Percentiles rank a stretch among this genome's conserved stretches.
Conservation (phyloP, 2,329 filamentous ascomycete genomes). For the Aspergillus aculeatinus region DNA sequence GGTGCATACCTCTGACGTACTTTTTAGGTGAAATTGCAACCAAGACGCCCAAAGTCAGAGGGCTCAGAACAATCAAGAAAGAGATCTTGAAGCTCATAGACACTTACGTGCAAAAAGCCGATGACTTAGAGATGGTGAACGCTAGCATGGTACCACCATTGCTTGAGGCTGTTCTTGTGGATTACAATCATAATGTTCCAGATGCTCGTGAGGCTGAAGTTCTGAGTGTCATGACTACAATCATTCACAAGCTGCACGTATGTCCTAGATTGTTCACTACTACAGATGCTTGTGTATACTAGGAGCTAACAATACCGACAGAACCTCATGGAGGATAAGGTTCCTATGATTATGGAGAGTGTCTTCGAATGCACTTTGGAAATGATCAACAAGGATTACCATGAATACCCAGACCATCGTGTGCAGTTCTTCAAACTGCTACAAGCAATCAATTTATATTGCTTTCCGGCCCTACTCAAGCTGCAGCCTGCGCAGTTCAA, state of each 20-base stretch:
- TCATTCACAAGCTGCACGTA: conserved; percentile 95
- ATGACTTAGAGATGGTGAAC: conserved; percentile 90
- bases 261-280: conserved; percentile 43
- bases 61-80: conserved; percentile 96
- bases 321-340: conserved; percentile 96
- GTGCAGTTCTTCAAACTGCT: conserved; percentile 99
- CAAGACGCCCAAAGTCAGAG: conserved; percentile 95
- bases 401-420: conserved; percentile 95
- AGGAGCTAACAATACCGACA: conserved; percentile 39
- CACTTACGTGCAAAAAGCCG: conserved; percentile 96
- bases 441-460: conserved; percentile 92
- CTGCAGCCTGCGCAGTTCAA: conserved; percentile 97
- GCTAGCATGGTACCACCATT: conserved; percentile 94
- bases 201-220: conserved; percentile 96
- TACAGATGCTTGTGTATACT: neutral
- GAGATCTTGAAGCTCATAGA: conserved; percentile 98
- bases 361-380: conserved; percentile 97
- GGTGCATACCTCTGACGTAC: conserved; percentile 17
- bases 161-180: conserved; percentile 86
- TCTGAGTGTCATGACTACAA: conserved; percentile 93
- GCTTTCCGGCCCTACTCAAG: conserved; percentile 91
- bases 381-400: conserved; percentile 99
- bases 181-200: conserved; percentile 96
- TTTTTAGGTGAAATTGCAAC: conserved; percentile 78
- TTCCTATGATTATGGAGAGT: conserved; percentile 95